These are phyloP conservation scores for Trichocladium uniseriatum DNA, from an alignment of 495 filamentous ascomycete genomes.

Conservation along the genomic window DNA sequence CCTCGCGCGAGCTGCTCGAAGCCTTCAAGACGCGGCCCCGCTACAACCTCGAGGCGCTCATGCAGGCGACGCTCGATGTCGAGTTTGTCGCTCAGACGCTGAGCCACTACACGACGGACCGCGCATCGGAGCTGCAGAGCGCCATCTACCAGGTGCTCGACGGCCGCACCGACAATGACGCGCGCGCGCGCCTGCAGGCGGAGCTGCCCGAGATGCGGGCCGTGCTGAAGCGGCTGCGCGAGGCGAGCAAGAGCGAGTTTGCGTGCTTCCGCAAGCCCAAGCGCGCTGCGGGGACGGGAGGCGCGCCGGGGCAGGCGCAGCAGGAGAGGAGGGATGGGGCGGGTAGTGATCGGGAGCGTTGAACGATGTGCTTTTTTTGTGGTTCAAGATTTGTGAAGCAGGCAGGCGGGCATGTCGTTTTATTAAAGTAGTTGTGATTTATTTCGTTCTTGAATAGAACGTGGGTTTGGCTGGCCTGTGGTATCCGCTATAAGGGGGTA, in stretches of 20 bases:
- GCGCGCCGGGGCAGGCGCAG: neutral
- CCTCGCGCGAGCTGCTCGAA: conserved; percentile 58
- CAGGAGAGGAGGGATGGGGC: conserved; percentile 18
- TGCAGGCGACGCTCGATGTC: conserved; percentile 94
- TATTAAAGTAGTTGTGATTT: no score
- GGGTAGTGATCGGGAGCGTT: conserved; percentile 7
- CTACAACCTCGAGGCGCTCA: conserved; percentile 71
- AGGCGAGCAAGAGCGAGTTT: conserved; percentile 79
- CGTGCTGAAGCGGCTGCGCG: conserved; percentile 71
- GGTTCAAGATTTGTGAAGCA: no score
- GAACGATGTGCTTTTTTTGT: no score
- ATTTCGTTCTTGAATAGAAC: no score
- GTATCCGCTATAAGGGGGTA: conserved; percentile 3
- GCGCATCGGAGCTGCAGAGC: conserved; percentile 67
- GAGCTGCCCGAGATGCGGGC: conserved; percentile 84
- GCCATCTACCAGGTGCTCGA: conserved; percentile 87
- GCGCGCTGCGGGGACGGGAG: conserved; percentile 3
- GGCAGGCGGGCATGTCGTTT: no score
- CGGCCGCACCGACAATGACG: conserved; percentile 73
- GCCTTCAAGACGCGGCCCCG: conserved; percentile 56
- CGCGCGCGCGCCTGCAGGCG: conserved; percentile 64
- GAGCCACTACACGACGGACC: conserved; percentile 75
- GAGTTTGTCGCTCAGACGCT: conserved; percentile 95
- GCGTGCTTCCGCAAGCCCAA: conserved; percentile 59
- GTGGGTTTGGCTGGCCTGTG: neutral